Evolutionary conservation across 495 filamentous ascomycete genomes (phyloP), one percentile per base, ranked within the genome.

Genomic region (Penicillium nucicola): DNA sequence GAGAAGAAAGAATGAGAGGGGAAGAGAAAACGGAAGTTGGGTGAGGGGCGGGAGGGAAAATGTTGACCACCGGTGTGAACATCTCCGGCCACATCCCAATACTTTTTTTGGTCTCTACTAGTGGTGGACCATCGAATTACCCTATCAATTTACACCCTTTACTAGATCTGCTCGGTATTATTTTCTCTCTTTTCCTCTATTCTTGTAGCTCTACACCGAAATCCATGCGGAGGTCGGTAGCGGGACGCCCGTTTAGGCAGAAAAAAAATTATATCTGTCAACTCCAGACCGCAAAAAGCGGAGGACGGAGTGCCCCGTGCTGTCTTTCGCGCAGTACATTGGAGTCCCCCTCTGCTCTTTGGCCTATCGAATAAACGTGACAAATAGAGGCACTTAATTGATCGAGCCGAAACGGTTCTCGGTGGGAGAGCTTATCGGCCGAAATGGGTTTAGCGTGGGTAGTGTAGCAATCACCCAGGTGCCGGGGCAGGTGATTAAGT

Each of bases 21-120:
- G 55, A 54, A 62, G 55, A 53, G 58, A 58, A 44, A 60, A 48
- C 19, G 60, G 66, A 56, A 57, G 46, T 18, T 45, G 52, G 56
- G 47, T 57, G 50, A 54, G 54, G 58, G 63, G 56, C 58, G 62
- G 63, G 56, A 64, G 55, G 61, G 65, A 73, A 74, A 70, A 72
- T 67, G 65, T 66, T 67, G 68, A 61, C 56, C 53, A 66, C 69
- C 65, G 61, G 54, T 57, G 55, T 42, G 35, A 48, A 28, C 58
- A 59, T 64, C 60, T 64, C 61, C 56, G 58, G 45, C 23, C 15
- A 2, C 19, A 36, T 37, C 33, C 44, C 33, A 38, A 37, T 20
- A 41, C 46, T 30, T 32, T 39, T 39, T 47, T 47, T 47, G 28
- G 3, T 42, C 19, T 14, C 20, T 23, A 37, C 22, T 46, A 46